These are phyloP conservation scores for Hypericum perforatum DNA, from an alignment of 345 rosid species.

Conservation along the genomic window DNA sequence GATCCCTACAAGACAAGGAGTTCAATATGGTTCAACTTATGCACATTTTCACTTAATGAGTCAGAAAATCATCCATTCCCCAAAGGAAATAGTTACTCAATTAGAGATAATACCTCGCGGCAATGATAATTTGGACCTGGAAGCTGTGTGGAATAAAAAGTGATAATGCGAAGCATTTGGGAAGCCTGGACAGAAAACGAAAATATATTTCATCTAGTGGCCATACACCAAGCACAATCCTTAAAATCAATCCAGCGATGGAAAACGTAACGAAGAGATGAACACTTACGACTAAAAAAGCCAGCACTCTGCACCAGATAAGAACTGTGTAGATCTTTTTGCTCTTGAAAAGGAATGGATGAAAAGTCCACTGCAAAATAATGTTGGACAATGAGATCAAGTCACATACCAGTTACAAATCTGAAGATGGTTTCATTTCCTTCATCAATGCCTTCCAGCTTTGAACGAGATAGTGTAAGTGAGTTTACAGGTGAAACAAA, in stretches of 20 bases:
- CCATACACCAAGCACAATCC: too few species aligned
- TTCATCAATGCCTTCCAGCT: too few species aligned
- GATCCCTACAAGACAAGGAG: constrained; percentile 55
- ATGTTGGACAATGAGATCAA: constrained; percentile 2
- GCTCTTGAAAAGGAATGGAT: constrained; percentile 90
- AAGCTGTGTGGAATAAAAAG: constrained; percentile 95
- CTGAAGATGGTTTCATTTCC: too few species aligned
- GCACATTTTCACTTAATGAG: constrained; percentile 2
- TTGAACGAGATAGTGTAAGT: too few species aligned
- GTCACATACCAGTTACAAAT: not conserved
- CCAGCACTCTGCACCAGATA: constrained; percentile 94
- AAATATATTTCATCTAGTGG: too few species aligned
- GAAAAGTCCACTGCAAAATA: constrained; percentile 92
- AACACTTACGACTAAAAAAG: constrained; percentile 84
- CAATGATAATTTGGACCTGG: constrained; percentile 99
- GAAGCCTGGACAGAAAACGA: constrained; percentile 46
- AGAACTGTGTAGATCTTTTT: constrained; percentile 94
- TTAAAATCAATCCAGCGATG: not conserved
- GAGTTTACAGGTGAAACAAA: too few species aligned
- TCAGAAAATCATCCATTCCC: not conserved
- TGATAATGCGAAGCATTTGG: constrained; percentile 77
- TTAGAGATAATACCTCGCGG: constrained; percentile 53
- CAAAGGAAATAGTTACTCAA: not conserved
- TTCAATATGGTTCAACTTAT: not conserved
- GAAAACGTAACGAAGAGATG: not conserved